Evolutionary conservation across 164 flowering plant genomes (phyloP).

Genomic region (Annona cherimola): DNA sequence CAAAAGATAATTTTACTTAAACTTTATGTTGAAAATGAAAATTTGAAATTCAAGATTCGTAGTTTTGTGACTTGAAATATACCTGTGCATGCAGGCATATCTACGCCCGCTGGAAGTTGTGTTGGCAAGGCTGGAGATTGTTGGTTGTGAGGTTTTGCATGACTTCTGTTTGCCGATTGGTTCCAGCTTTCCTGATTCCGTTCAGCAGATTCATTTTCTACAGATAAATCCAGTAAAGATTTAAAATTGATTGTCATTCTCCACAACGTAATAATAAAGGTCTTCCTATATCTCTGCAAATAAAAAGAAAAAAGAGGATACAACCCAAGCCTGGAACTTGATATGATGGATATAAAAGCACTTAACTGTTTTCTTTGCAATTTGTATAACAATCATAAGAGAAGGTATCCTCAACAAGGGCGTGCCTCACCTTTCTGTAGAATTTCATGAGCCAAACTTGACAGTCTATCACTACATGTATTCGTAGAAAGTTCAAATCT

Average conservation of each 20-base stretch:
- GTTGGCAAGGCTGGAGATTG: constrained; percentile 52
- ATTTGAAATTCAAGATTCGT: neutral
- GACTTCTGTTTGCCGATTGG: constrained; percentile 46
- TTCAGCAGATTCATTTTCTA: constrained; percentile 50
- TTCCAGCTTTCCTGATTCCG: constrained; percentile 7
- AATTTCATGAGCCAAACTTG: constrained; percentile 61
- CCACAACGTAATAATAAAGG: neutral
- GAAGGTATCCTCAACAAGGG: neutral
- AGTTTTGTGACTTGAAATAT: neutral
- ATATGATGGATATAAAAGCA: too few relatives aligned
- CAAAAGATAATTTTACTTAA: neutral
- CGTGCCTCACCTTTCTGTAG: constrained; percentile 52
- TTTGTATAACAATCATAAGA: neutral
- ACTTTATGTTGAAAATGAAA: too few relatives aligned
- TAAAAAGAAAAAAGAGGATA: too few relatives aligned
- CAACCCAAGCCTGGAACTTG: too few relatives aligned
- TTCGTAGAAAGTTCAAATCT: constrained; percentile 92
- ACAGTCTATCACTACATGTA: constrained; percentile 55
- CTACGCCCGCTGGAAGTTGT: constrained; percentile 82
- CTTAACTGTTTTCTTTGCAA: too few relatives aligned
- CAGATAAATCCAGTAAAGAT: constrained; percentile 1
- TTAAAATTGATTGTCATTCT: neutral
- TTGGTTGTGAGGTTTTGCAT: constrained; percentile 35
- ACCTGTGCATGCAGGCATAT: constrained; percentile 83
- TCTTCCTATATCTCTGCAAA: neutral